Base-by-base conservation (phyloP, 192 early-diverging fungal species). In the Rhizoclosmatium sp. region DNA sequence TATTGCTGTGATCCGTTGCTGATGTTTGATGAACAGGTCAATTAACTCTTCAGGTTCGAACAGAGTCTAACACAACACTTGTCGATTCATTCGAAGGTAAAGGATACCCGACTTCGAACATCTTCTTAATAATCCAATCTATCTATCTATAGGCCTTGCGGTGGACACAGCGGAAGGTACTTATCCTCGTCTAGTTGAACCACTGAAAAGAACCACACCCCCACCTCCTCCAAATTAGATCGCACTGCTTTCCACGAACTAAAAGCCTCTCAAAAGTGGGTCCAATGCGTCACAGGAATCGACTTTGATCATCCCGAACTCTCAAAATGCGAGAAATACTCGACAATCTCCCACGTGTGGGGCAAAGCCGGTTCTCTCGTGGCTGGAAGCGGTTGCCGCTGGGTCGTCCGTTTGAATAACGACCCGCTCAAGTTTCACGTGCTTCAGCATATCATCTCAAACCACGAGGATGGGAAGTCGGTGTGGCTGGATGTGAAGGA, bases 341-440 rank as follows among this genome's bases (percentile, higher is more conserved):
- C 56, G 12, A n/a, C 56, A 12, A n/a, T 58, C 21, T 58, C 56
- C 21, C 56, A 58, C 21, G 56, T 58, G 12, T 58, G 56, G 56
- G 56, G 56, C 12, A 58, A 58, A 16, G 56, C 56, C 56, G 56
- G 56, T 16, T 58, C 56, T 58, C 56, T 58, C 21, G 56, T 58
- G 14, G 56, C 56, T 58, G 56, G 56, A 58, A 58, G 56, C 56
- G 56, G 56, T 16, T 58, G 56, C 1, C 14, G 14, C 21, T 58
- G 56, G 56, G 56, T 58, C 21, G 56, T 58, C 21, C 56, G 56
- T n/a, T 58, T 58, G 56, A 58, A 58, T 58, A 58, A 58, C 21
- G 56, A 58, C 21, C 56, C 56, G 56, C 56, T 12, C 56, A 58
- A 58, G 21, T 58, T 58, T 58, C 56, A n/a, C 12, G 56, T 58